These are phyloP conservation scores for Elaeis oleifera DNA, from an alignment of 202 grass and related monocot genomes.

Conservation along the genomic window DNA sequence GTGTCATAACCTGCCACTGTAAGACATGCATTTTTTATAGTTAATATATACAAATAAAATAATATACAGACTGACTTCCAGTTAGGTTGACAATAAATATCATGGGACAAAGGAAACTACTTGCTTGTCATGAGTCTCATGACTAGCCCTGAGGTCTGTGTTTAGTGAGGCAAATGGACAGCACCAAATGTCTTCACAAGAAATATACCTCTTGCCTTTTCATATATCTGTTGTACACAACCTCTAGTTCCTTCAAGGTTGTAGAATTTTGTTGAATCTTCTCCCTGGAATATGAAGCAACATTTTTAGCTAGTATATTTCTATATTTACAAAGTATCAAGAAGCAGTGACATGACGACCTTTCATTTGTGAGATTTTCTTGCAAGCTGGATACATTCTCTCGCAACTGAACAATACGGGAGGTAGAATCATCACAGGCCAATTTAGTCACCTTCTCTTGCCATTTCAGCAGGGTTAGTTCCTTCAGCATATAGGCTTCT, in stretches of 20 bases:
- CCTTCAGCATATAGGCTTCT: constrained; percentile 88
- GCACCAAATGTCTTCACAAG: too few species aligned
- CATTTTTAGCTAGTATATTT: constrained; percentile 14
- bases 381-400: constrained; percentile 54
- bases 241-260: constrained; percentile 59
- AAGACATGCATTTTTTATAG: too few species aligned
- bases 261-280: constrained; percentile 56
- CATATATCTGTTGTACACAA: constrained; percentile 55
- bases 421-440: constrained; percentile 68
- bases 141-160: too few species aligned
- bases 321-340: not conserved
- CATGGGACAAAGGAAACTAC: too few species aligned
- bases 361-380: constrained; percentile 51
- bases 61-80: too few species aligned
- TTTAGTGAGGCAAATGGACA: too few species aligned
- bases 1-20: too few species aligned
- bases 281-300: constrained; percentile 40
- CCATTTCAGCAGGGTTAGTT: constrained; percentile 81
- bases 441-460: constrained; percentile 76
- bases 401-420: constrained; percentile 46
- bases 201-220: constrained; percentile 76
- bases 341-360: constrained; percentile 21
- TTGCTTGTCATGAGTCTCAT: too few species aligned
- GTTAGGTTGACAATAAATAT: too few species aligned
- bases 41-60: too few species aligned